Evolutionary conservation across 176 grass and related monocot species (phyloP), one percentile per base, ranked within the genome.

Genomic region (Carex pumila): DNA sequence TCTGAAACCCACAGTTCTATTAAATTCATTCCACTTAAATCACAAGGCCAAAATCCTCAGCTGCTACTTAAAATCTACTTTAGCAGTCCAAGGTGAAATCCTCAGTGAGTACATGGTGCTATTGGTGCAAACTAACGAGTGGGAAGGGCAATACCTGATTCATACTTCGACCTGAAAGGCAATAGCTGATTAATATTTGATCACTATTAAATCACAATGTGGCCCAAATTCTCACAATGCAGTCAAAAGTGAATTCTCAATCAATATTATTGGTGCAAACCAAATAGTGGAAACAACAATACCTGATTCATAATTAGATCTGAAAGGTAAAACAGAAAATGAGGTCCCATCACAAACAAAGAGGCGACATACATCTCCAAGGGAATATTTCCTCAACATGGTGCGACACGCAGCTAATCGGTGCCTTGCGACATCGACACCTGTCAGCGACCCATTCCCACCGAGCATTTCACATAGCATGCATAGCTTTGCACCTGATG

Each of bases 401-500:
- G 92, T 98, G 65, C 91, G 89, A 34, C 95, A 98, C 9, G 95
- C 92, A 69, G 95, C 88, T 84, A 98, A 87, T 52, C 92, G 90
- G 37, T 93, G 89, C 61, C 92, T 98, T 72, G 95, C 89, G 59
- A 98, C 69, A 87, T 98, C 95, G 68, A 98, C 92, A 9, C 92
- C 95, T 91, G 95, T 98, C 75, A 98, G 73, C 64, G 95, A 93
- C 60, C 95, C 95, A 77, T 84, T 88, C 79, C 21, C 80, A 65
- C 85, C 89, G 82, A 98, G 91, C 66, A 91, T 83, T 88, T 98
- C 92, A 75, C 88, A 88, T 31, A 98, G 91, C 95, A 98, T 98
- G 86, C 95, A 95, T 63, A 95, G 89, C 80, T 98, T 98, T 75
- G 95, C 95, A 87, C 95, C 95, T 98, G 73, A 72, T 88, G 74